These are phyloP conservation scores for Populus deltoides DNA, from an alignment of 345 rosid species.

Conservation along the genomic window DNA sequence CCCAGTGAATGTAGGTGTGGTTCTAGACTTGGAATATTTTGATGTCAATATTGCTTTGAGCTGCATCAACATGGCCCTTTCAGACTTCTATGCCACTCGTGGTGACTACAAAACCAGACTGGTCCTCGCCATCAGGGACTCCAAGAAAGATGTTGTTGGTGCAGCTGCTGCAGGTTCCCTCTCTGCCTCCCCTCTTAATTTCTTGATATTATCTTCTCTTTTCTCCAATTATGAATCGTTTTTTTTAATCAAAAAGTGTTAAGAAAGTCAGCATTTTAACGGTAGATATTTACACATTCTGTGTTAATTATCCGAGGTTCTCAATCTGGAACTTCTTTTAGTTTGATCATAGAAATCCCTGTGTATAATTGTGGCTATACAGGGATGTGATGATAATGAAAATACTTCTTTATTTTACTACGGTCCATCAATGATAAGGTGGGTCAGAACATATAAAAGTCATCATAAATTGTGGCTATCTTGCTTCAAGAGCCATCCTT, in stretches of 20 bases:
- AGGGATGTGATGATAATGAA: background rate
- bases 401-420: background rate
- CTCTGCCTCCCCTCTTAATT: background rate
- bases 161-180: conserved; percentile 60
- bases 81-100: conserved; percentile 45
- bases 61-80: conserved; percentile 53
- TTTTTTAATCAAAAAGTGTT: background rate
- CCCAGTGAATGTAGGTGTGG: conserved; percentile 47
- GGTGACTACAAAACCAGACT: conserved; percentile 47
- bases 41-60: conserved; percentile 29
- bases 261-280: background rate
- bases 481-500: too few species aligned
- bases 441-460: background rate
- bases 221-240: background rate
- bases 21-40: conserved; percentile 34
- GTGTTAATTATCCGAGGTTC: background rate
- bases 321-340: background rate
- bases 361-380: background rate
- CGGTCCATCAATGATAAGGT: background rate
- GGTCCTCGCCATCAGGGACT: conserved; percentile 34
- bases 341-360: background rate
- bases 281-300: background rate
- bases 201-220: too few species aligned
- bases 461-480: background rate
- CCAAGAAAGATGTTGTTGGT: conserved; percentile 40